Base-by-base conservation (phyloP, 306 rosid genomes). In the Sphenostylis stenocarpa region DNA sequence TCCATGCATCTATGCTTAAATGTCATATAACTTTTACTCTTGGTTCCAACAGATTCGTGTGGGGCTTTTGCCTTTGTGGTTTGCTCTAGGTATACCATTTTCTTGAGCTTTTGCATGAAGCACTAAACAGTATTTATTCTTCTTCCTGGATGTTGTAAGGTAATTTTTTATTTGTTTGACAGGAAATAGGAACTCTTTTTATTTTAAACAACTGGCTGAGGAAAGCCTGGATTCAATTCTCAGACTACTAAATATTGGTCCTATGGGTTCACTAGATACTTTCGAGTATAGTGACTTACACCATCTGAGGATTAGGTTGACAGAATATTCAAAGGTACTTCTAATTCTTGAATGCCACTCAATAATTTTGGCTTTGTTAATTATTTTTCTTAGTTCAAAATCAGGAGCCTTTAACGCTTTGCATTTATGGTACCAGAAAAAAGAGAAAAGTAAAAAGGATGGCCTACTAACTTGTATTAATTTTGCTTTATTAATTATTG, bases 31-130 rank as follows among this genome's bases (percentile, higher is more conserved):
- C 77, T 33, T 73, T 38, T 28, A 7, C 33, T 77, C 56, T 76
- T 73, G 69, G 73, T 77, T 64, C 57, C 80, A 62, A 70, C 93
- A 92, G 97, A 77, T 92, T 80, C 91, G 77, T 76, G 55, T 84
- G 72, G 82, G 87, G 72, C 92, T 92, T 81, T 92, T 90, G 84
- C 96, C 97, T 29, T 72, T 92, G 85, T 84, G 91, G 91, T 90
- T 86, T 88, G 90, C 89, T 82, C 88, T 91, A 83, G 94, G 97
- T 90, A 88, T 51, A 57, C 63, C 39, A 63, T 44, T 77, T 73
- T 79, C 84, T 49, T 61, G 66, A 55, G 66, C 68, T 74, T 77
- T 75, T 75, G 41, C 17, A 57, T 29, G 58, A 34, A 71, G 83
- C 84, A 67, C 34, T 44, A 63, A 56, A 70, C 76, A 66, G 78